Conservation (phyloP, 495 filamentous ascomycete genomes). For the Penicillium daleae region DNA sequence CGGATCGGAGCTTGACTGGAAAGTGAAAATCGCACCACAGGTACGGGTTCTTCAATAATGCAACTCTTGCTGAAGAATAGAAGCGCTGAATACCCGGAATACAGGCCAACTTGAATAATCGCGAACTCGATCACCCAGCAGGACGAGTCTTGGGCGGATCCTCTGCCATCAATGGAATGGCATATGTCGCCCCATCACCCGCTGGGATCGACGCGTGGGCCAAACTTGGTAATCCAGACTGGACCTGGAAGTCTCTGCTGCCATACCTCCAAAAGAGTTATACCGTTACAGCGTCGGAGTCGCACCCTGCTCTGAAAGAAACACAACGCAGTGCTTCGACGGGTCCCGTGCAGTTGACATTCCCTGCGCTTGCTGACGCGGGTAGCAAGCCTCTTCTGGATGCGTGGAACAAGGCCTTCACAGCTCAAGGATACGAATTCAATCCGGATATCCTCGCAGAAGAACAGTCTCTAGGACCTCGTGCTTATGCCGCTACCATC, state of each 20-base stretch:
- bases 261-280: constrained; percentile 44
- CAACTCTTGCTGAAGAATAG: too few relatives aligned
- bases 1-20: constrained; percentile 59
- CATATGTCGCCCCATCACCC: constrained; percentile 36
- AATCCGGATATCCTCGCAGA: constrained; percentile 21
- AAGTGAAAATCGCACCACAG: constrained; percentile 53
- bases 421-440: constrained; percentile 20
- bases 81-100: background rate
- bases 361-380: constrained; percentile 21
- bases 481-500: constrained; percentile 24
- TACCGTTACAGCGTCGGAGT: constrained; percentile 9
- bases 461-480: constrained; percentile 16
- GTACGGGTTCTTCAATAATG: constrained; percentile 20
- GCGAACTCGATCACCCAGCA: constrained; percentile 27
- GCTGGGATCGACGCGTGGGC: constrained; percentile 58
- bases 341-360: constrained; percentile 32
- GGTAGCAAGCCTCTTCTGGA: constrained; percentile 13
- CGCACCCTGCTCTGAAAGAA: background rate
- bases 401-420: constrained; percentile 34
- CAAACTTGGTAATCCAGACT: constrained; percentile 55
- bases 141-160: constrained; percentile 42
- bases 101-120: constrained; percentile 30
- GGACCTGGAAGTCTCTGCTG: constrained; percentile 52
- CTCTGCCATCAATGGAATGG: constrained; percentile 36
- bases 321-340: background rate